These are phyloP conservation scores for Drechslerella coelobrocha DNA, from an alignment of 2,329 filamentous ascomycete species.

Conservation along the genomic window DNA sequence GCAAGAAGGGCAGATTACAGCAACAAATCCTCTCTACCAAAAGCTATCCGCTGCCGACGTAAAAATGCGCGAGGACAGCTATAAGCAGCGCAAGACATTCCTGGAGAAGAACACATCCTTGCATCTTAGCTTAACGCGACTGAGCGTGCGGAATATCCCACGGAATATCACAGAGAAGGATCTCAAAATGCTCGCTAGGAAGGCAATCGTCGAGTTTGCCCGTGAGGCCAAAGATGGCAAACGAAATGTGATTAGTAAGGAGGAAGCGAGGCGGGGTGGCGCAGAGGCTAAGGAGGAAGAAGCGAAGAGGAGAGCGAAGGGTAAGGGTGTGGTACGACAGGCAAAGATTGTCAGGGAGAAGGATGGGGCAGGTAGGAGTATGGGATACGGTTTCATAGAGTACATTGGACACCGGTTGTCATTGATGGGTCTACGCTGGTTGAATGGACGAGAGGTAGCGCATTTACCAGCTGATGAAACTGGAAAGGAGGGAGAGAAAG, in stretches of 20 bases:
- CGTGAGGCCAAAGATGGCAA: conserved; percentile 81
- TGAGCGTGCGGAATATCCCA: conserved; percentile 90
- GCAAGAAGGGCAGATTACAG: conserved; percentile 77
- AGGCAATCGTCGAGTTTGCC: conserved; percentile 93
- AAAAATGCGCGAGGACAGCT: conserved; percentile 85
- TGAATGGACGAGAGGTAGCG: conserved; percentile 75
- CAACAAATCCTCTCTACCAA: conserved; percentile 75
- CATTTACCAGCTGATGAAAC: conserved; percentile 60
- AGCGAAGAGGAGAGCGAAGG: conserved; percentile 76
- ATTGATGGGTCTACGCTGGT: conserved; percentile 89
- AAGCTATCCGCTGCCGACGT: conserved; percentile 79
- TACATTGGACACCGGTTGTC: conserved; percentile 93
- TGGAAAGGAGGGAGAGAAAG: conserved; percentile 60
- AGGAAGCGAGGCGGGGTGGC: conserved; percentile 81
- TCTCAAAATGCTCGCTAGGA: conserved; percentile 85
- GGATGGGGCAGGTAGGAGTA: conserved; percentile 80
- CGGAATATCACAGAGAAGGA: conserved; percentile 82
- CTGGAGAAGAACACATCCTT: conserved; percentile 90
- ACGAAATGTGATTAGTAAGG: conserved; percentile 81
- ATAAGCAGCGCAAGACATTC: conserved; percentile 83
- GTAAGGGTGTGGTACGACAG: conserved; percentile 87
- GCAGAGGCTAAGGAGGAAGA: conserved; percentile 83
- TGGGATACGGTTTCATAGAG: conserved; percentile 97
- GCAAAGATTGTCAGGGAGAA: conserved; percentile 93
- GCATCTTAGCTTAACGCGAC: conserved; percentile 84